These are phyloP conservation scores for Pisolithus marmoratus DNA, from an alignment of 768 basidiomycete genomes.

Conservation along the genomic window DNA sequence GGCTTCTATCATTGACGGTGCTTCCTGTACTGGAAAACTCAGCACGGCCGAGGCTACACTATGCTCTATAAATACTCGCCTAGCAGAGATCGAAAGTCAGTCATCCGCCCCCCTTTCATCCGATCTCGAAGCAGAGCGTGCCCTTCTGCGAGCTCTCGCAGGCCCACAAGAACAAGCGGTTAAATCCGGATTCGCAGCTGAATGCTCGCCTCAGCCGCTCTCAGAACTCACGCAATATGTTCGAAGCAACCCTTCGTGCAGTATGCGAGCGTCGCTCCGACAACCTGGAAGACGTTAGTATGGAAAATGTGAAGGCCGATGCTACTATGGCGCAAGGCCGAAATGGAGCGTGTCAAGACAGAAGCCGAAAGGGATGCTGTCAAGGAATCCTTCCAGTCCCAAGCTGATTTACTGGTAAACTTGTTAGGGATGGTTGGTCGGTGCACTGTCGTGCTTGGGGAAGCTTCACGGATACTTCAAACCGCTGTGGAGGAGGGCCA, in stretches of 20 bases:
- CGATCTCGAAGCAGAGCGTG: slow-evolving; percentile 69
- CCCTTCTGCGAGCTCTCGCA: slow-evolving; percentile 60
- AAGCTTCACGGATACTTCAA: slow-evolving; percentile 42
- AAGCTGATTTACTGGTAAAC: slow-evolving; percentile 61
- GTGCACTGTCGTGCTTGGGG: slow-evolving; percentile 67
- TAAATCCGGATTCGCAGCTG: slow-evolving; percentile 52
- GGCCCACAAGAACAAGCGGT: slow-evolving; percentile 65
- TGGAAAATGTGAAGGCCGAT: slow-evolving; percentile 69
- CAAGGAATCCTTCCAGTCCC: slow-evolving; percentile 53
- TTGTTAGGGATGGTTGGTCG: slow-evolving; percentile 79
- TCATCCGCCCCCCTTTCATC: slow-evolving; percentile 37
- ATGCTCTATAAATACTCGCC: slow-evolving; percentile 53
- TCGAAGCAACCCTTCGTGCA: slow-evolving; percentile 82
- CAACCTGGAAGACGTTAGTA: slow-evolving; percentile 63
- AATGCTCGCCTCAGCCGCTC: slow-evolving; percentile 59
- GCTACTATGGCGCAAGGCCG: slow-evolving; percentile 57
- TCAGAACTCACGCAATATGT: slow-evolving; percentile 71
- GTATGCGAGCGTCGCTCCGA: slow-evolving; percentile 76
- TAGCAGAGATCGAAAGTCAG: slow-evolving; percentile 49
- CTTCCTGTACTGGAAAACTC: slow-evolving; percentile 65
- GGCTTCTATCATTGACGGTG: slow-evolving; percentile 69
- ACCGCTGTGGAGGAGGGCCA: slow-evolving; percentile 32
- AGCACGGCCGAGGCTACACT: slow-evolving; percentile 65
- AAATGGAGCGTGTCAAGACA: slow-evolving; percentile 65
- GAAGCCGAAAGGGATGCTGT: slow-evolving; percentile 62